Evolutionary conservation across 2,329 filamentous ascomycete genomes (phyloP).

Genomic region (Colletotrichum liaoningense): DNA sequence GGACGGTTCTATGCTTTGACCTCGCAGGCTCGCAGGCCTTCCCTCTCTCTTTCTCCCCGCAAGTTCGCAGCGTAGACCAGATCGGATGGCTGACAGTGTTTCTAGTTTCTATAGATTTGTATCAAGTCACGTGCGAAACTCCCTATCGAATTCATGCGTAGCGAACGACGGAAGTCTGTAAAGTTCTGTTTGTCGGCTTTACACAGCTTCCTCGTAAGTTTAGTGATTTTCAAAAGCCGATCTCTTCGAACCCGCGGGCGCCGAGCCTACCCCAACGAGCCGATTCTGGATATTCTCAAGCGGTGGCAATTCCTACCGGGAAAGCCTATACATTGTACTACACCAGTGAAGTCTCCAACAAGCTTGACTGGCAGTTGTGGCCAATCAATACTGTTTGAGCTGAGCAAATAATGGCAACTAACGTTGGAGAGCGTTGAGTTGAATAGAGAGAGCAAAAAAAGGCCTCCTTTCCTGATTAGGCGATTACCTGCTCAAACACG

Average conservation of each 20-base stretch:
- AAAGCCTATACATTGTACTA: background rate
- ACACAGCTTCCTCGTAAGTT: background rate
- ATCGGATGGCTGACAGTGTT: constrained; percentile 2
- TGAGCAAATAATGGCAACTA: constrained; percentile 25
- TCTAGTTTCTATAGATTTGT: background rate
- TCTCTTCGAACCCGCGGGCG: background rate
- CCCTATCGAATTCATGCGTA: background rate
- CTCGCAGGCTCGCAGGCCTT: background rate
- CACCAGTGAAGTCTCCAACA: background rate
- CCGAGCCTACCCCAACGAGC: background rate
- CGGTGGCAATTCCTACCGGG: background rate
- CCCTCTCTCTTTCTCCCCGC: background rate
- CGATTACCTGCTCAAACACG: constrained; percentile 35
- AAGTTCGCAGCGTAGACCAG: background rate
- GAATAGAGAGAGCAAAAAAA: background rate
- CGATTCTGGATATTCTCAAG: constrained; percentile 5
- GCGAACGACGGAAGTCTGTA: background rate
- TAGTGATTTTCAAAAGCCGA: background rate
- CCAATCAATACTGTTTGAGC: background rate
- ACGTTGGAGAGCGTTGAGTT: background rate
- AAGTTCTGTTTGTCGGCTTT: background rate
- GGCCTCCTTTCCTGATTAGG: constrained; percentile 18
- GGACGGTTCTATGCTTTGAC: background rate
- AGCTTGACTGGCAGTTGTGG: background rate
- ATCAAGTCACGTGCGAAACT: background rate